Base-by-base conservation (phyloP, 2,329 filamentous ascomycete species). In the Colletotrichum australisinense region DNA sequence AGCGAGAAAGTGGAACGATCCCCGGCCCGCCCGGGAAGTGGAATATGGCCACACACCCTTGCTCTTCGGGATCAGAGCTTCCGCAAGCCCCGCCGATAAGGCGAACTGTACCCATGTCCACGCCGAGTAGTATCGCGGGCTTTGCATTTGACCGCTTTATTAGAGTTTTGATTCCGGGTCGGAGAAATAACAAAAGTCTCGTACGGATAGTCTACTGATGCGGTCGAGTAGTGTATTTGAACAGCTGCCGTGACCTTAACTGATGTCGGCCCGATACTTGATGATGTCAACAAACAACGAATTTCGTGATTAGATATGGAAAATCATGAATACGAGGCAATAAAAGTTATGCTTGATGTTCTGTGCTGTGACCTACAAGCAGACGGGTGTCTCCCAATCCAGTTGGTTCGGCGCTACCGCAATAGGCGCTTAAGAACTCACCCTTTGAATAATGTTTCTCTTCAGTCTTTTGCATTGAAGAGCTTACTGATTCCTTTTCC, bases 341-440 rank as follows among this genome's bases (percentile, higher is more conserved):
- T 0, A 1, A 35, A 0, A n/a, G 7, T n/a, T 49, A 8, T 49
- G 32, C 11, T 35, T 35, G 0, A 1, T n/a, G 8, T 9, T 49
- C 4, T 49, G 19, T 8, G 19, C 19, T 22, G 16, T 22, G 42
- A 22, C 5, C 42, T 22, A n/a, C 1, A 49, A 2, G 0, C 42
- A 22, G 19, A 22, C 16, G 2, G 42, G 8, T 22, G 42, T 1
- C 42, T 5, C 0, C 16, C 38, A 19, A 42, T 2, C 1, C 16
- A 7, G 1, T 42, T 5, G 38, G 16, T 14, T 42, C 19, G 2
- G 14, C 5, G 7, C 19, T 42, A 42, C 38, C 7, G 38, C 38
- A 42, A 42, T 19, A 42, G 8, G 38, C 16, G 38, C 16, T 19
- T 8, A 0, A 1, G 16, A 42, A 16, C 6, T 38, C 14, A 2